These are phyloP conservation scores for Salix suchowensis DNA, from an alignment of 345 rosid genomes.

Conservation along the genomic window DNA sequence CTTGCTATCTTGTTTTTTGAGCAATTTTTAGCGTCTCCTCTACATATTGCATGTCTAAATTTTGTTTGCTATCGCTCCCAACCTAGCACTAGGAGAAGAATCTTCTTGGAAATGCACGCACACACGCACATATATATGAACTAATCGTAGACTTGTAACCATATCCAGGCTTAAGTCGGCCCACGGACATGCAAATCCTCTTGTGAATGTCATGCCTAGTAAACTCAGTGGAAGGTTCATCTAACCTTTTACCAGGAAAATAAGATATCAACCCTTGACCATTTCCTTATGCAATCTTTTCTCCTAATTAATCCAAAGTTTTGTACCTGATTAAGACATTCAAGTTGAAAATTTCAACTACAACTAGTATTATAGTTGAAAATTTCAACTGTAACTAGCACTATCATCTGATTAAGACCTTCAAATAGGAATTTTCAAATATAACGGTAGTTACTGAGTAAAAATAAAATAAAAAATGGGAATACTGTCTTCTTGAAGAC, in stretches of 20 bases:
- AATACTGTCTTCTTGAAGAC: neutral
- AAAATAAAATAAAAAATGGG: too few relatives aligned
- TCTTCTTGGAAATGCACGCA: neutral
- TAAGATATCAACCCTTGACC: neutral
- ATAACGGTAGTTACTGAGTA: too few relatives aligned
- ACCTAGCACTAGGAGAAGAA: neutral
- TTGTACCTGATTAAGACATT: neutral
- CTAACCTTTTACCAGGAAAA: neutral
- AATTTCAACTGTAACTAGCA: too few relatives aligned
- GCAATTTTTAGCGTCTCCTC: too few relatives aligned
- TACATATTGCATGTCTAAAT: too few relatives aligned
- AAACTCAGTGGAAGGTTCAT: neutral
- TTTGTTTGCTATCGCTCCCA: neutral
- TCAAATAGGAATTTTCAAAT: neutral
- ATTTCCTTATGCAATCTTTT: too few relatives aligned
- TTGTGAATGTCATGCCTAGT: neutral
- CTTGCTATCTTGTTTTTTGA: too few relatives aligned
- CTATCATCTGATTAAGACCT: neutral
- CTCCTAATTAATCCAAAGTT: neutral
- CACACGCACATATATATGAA: neutral
- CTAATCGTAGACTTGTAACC: too few relatives aligned
- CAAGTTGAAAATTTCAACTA: too few relatives aligned
- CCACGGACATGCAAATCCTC: neutral
- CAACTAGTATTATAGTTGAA: too few relatives aligned
- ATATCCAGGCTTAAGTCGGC: neutral